Base-by-base conservation (phyloP, 1,139 yeast genomes). In the Pichia sp. region DNA sequence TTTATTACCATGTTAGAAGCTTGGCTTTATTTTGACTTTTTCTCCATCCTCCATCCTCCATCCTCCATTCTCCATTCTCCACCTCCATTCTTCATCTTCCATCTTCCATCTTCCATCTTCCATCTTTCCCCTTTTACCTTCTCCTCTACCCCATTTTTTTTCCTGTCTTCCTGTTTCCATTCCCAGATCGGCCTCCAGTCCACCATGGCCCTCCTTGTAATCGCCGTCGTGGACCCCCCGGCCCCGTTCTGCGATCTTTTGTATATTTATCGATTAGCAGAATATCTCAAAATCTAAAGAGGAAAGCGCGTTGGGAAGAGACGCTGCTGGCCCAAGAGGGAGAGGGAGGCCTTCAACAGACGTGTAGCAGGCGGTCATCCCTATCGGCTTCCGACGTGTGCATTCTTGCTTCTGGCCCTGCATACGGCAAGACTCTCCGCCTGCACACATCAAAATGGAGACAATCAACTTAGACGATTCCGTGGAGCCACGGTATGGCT, bases 401-500 rank as follows among this genome's bases (percentile, higher is more conserved):
- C 29, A 7, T 27, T 27, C 29, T 27, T 27, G 29, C 29, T 7
- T 27, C 29, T 27, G 4, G 6, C 29, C 6, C 24, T 4, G 29
- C 29, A 27, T 20, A 2, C 24, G 29, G 6, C 29, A 4, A 27
- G 29, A 27, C 29, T 4, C 29, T 27, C 29, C 29, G 29, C 29
- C 29, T 7, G 4, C 29, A n/a, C 41, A 38, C 2, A 27, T n/a
- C 34, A 41, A 36, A 12, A 63, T 63, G 69, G 69, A 66, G 27
- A 61, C 62, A 48, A 66, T 67, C 55, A 68, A 67, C 52, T 61
- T 67, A 45, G 69, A 67, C 54, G 61, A 59, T 33, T 55, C 64
- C 1, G 51, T 58, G 4, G 62, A 61, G 10, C 50, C 67, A 2
- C 62, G 60, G 27, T 60, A 61, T 24, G 52, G 63, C 20, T 45